phyloP scores from a whole-genome alignment of 352 stramenopile species.

The Thraustochytrium sp. region DNA sequence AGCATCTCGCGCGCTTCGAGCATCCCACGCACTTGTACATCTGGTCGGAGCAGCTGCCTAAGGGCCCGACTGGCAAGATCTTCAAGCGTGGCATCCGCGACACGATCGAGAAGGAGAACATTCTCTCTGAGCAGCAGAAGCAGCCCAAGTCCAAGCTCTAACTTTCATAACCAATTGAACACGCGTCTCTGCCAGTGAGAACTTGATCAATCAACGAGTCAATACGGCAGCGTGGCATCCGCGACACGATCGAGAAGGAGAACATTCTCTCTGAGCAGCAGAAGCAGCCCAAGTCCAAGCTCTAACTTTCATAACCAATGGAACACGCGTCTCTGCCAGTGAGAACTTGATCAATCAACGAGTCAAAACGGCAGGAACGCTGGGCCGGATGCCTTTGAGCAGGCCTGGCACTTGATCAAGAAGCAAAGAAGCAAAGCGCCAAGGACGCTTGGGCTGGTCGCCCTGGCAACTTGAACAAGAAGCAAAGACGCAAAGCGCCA shows the following conservation, averaged over 20 bases:
- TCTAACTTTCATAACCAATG: not conserved
- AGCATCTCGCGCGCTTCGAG: not conserved
- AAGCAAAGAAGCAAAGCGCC: too few species aligned
- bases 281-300: not conserved
- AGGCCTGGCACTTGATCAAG: too few species aligned
- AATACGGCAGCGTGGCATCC: not conserved
- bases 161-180: not conserved
- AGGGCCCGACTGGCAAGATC: not conserved
- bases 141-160: not conserved
- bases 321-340: not conserved
- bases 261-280: not conserved
- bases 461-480: too few species aligned
- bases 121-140: too few species aligned
- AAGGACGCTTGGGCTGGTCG: too few species aligned
- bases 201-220: too few species aligned
- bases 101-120: not conserved
- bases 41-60: not conserved
- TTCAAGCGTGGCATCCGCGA: not conserved
- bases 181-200: not conserved
- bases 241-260: not conserved
- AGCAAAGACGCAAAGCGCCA: too few species aligned
- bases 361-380: too few species aligned
- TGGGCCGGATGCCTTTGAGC: too few species aligned
- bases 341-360: too few species aligned
- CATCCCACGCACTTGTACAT: not conserved